phyloP scores from a whole-genome alignment of 768 basidiomycete genomes.

The Leccinum ochraceum region DNA sequence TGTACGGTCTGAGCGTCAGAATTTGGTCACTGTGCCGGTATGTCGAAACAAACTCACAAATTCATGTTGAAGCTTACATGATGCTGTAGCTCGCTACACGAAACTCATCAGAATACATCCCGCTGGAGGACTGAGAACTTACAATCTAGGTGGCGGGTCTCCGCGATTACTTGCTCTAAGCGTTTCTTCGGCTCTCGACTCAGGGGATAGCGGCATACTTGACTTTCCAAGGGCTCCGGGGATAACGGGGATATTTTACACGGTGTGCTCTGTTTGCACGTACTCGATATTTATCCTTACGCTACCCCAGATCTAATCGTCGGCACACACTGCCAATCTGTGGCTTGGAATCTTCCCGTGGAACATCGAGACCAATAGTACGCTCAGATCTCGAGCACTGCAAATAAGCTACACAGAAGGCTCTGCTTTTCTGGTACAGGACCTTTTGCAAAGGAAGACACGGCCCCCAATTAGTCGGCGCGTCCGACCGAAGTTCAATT shows the following conservation, averaged over 20 bases:
- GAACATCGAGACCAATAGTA: neutral
- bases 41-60: conserved; percentile 2
- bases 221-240: neutral
- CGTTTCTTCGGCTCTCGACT: neutral
- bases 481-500: neutral
- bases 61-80: neutral
- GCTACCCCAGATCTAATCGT: neutral
- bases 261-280: neutral
- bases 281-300: neutral
- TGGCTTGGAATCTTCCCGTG: conserved; percentile 1
- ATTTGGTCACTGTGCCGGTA: neutral
- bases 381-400: neutral
- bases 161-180: neutral
- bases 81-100: neutral
- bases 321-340: neutral
- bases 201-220: neutral
- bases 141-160: neutral
- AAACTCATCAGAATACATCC: neutral
- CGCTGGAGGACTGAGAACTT: neutral
- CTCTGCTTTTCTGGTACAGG: neutral
- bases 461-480: no score
- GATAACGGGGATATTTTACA: neutral
- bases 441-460: neutral
- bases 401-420: neutral
- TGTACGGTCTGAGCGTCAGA: neutral